Evolutionary conservation across 192 early-diverging fungal genomes (phyloP).

Genomic region (Backusella liffmaniae): DNA sequence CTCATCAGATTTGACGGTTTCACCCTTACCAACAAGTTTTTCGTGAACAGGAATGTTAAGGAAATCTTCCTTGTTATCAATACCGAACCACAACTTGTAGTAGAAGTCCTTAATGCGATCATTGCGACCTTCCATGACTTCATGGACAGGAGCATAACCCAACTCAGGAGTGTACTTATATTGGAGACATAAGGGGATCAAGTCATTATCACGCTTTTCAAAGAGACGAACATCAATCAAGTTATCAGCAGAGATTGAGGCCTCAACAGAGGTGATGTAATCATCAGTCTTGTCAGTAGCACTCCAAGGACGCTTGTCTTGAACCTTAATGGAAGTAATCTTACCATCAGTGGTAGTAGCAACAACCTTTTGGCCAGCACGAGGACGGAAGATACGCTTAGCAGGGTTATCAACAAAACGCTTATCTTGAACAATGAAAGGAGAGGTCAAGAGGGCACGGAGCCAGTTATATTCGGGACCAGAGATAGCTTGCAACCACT

Average conservation of each 20-base stretch:
- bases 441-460: slow-evolving; percentile 75
- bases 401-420: slow-evolving; percentile 64
- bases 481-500: slow-evolving; percentile 74
- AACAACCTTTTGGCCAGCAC: slow-evolving; percentile 52
- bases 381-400: slow-evolving; percentile 63
- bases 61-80: slow-evolving; percentile 46
- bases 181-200: slow-evolving; percentile 75
- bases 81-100: slow-evolving; percentile 77
- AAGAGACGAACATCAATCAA: slow-evolving; percentile 62
- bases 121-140: slow-evolving; percentile 82
- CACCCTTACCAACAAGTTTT: slow-evolving; percentile 63
- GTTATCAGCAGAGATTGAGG: slow-evolving; percentile 46
- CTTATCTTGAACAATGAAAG: slow-evolving; percentile 78
- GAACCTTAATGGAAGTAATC: slow-evolving; percentile 48
- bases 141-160: slow-evolving; percentile 84
- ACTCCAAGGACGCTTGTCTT: slow-evolving; percentile 55
- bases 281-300: slow-evolving; percentile 50
- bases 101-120: slow-evolving; percentile 88
- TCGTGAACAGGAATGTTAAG: slow-evolving; percentile 57
- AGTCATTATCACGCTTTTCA: slow-evolving; percentile 59
- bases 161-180: slow-evolving; percentile 80
- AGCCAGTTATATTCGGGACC: slow-evolving; percentile 80
- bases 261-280: slow-evolving; percentile 48
- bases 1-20: slow-evolving; percentile 55
- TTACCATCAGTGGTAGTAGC: slow-evolving; percentile 32